Percentiles rank a stretch among this genome's conserved stretches.
Evolutionary conservation across 495 filamentous ascomycete genomes (phyloP).

Genomic region (Neurospora sp.): DNA sequence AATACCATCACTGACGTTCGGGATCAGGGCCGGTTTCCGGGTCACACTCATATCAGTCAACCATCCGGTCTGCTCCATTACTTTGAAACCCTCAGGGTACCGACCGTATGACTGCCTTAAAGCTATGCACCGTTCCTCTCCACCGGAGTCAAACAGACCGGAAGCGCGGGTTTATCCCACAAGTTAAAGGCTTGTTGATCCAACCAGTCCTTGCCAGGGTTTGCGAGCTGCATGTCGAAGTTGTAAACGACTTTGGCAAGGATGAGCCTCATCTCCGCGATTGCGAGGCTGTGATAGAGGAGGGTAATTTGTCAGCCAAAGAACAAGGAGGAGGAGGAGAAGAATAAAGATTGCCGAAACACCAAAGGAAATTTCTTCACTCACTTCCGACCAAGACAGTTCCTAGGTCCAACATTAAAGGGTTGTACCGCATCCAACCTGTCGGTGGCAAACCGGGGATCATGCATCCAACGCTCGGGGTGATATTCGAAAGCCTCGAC

Average conservation of each 20-base stretch:
- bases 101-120: not conserved
- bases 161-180: not conserved
- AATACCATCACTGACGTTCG: not conserved
- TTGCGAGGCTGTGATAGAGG: slow-evolving; percentile 1
- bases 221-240: slow-evolving; percentile 36
- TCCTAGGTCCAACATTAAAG: slow-evolving; percentile 44
- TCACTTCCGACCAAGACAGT: slow-evolving; percentile 49
- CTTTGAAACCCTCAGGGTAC: not conserved
- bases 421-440: slow-evolving; percentile 35
- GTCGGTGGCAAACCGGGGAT: slow-evolving; percentile 34
- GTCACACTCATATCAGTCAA: not conserved
- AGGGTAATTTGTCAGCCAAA: not conserved
- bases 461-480: slow-evolving; percentile 43
- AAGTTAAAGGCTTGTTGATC: not conserved
- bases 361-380: slow-evolving; percentile 11
- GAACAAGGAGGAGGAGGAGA: not conserved
- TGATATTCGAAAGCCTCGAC: slow-evolving; percentile 31
- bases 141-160: not conserved
- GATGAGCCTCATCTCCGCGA: slow-evolving; percentile 37
- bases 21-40: not conserved
- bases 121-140: not conserved
- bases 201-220: slow-evolving; percentile 24
- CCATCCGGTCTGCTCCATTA: not conserved
- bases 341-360: not conserved
- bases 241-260: slow-evolving; percentile 36